Conservation (phyloP, 352 stramenopile genomes). For the Phytophthora pisi region DNA sequence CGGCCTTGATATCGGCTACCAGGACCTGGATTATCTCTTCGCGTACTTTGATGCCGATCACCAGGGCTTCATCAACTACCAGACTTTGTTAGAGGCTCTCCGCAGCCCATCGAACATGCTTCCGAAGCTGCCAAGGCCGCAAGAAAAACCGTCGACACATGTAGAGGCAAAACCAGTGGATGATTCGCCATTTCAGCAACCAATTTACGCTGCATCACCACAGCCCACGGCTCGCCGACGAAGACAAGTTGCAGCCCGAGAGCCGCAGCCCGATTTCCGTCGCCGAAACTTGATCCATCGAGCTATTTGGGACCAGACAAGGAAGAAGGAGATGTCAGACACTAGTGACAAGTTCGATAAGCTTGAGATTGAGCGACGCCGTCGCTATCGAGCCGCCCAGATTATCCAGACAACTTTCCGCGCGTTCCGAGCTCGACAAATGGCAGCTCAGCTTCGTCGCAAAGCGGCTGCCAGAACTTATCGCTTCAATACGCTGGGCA, state of each 20-base stretch:
- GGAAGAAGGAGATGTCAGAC: background rate
- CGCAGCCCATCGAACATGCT: conserved; percentile 30
- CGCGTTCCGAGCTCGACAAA: conserved; percentile 43
- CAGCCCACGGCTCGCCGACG: background rate
- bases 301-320: conserved; percentile 19
- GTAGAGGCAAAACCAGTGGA: background rate
- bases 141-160: conserved; percentile 1
- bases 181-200: background rate
- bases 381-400: conserved; percentile 42
- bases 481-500: conserved; percentile 4
- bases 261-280: conserved; percentile 23
- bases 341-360: conserved; percentile 2
- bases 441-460: conserved; percentile 45
- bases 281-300: conserved; percentile 32
- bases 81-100: conserved; percentile 72
- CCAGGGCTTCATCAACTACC: conserved; percentile 68
- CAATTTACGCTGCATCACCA: conserved; percentile 11
- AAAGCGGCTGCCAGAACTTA: conserved; percentile 32
- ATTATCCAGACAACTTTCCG: conserved; percentile 55
- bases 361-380: conserved; percentile 28
- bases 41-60: conserved; percentile 68
- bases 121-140: conserved; percentile 9
- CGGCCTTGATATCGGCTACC: conserved; percentile 65
- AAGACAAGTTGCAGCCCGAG: conserved; percentile 10
- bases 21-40: conserved; percentile 75